These are phyloP conservation scores for Russula olivacea DNA, from an alignment of 768 basidiomycete species.

Conservation along the genomic window DNA sequence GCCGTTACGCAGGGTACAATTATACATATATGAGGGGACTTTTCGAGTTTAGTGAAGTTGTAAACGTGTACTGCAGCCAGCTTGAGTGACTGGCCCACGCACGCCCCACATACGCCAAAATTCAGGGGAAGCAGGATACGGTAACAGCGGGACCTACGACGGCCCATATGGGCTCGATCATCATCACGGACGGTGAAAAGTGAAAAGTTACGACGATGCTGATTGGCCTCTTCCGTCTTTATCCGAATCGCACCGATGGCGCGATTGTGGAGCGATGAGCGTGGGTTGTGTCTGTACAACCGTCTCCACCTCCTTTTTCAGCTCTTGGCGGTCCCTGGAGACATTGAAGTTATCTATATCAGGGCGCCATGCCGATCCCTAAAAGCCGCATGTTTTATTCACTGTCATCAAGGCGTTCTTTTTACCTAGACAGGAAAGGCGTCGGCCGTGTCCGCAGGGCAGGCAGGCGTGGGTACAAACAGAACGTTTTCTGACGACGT, in stretches of 20 bases:
- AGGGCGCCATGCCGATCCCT: neutral
- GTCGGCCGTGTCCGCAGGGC: slow-evolving; percentile 5
- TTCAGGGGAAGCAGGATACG: neutral
- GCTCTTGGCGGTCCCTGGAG: neutral
- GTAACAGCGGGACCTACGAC: neutral
- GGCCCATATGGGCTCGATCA: too few relatives aligned
- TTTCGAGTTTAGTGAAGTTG: slow-evolving; percentile 5
- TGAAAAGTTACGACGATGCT: neutral
- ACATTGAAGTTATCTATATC: slow-evolving; percentile 2
- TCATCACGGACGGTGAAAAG: neutral
- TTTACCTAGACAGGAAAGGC: neutral
- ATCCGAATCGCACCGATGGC: neutral
- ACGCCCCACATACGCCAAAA: neutral
- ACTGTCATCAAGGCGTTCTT: neutral
- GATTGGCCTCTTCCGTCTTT: too few relatives aligned
- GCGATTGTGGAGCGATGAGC: neutral
- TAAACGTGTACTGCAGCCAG: neutral
- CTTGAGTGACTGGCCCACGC: neutral
- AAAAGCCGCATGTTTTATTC: neutral
- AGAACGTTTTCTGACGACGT: neutral
- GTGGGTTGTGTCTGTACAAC: neutral
- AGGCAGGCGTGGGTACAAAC: neutral
- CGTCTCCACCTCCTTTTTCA: neutral
- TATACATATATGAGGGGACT: neutral
- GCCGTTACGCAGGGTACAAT: neutral